Conservation (phyloP, 2,329 filamentous ascomycete species). For the Hypoxylon sp. region DNA sequence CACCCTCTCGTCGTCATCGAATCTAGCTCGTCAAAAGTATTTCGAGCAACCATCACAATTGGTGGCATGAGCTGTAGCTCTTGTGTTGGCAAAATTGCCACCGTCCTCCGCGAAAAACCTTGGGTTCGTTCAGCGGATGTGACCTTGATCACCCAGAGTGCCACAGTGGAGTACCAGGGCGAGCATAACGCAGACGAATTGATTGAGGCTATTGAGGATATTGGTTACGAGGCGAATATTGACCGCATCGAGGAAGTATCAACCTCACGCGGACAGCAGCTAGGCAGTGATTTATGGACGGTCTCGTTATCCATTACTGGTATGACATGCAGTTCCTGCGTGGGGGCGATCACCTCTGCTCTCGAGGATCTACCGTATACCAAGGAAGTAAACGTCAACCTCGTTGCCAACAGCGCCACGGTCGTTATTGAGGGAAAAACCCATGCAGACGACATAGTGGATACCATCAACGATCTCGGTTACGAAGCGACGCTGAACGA, state of each 20-base stretch:
- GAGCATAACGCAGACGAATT: slow-evolving; percentile 14
- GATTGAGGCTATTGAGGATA: slow-evolving; percentile 6
- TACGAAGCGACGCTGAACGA: slow-evolving; percentile 9
- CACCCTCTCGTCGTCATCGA: slow-evolving; percentile 20
- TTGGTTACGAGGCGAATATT: slow-evolving; percentile 11
- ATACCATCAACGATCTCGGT: slow-evolving; percentile 9
- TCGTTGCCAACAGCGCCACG: slow-evolving; percentile 13
- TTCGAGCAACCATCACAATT: slow-evolving; percentile 14
- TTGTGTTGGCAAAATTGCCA: slow-evolving; percentile 22
- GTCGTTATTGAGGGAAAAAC: slow-evolving; percentile 9
- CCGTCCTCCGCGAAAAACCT: slow-evolving; percentile 9
- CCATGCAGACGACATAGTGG: slow-evolving; percentile 3
- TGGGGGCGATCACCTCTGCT: slow-evolving; percentile 4
- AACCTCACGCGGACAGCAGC: background rate
- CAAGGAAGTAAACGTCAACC: slow-evolving; percentile 14
- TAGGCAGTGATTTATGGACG: slow-evolving; percentile 1
- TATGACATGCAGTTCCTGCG: slow-evolving; percentile 21
- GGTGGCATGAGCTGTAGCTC: slow-evolving; percentile 23
- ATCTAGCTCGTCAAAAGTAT: slow-evolving; percentile 7
- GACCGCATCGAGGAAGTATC: slow-evolving; percentile 7
- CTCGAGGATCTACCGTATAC: slow-evolving; percentile 10
- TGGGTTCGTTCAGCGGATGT: slow-evolving; percentile 21
- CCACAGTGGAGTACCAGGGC: slow-evolving; percentile 14
- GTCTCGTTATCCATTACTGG: slow-evolving; percentile 15
- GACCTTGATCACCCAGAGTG: slow-evolving; percentile 11